These are phyloP conservation scores for Acrodontium crateriforme DNA, from an alignment of 2,329 filamentous ascomycete genomes.

Conservation along the genomic window DNA sequence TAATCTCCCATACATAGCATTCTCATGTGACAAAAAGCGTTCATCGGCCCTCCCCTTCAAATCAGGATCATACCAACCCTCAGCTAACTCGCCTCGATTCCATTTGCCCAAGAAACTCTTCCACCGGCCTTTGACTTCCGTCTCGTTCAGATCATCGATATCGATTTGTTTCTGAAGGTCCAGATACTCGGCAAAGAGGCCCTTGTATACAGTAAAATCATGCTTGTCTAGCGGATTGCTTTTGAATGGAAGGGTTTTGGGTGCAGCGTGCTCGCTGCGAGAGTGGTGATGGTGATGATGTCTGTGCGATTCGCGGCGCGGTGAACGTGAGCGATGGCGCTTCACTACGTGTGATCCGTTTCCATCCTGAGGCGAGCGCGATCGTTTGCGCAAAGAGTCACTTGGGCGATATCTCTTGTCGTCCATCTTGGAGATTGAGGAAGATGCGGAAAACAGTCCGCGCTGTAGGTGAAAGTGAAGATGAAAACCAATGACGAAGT, in stretches of 20 bases:
- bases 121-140: slow-evolving; percentile 74
- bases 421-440: no score
- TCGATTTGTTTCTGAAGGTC: slow-evolving; percentile 72
- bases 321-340: neutral
- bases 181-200: slow-evolving; percentile 71
- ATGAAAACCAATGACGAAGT: no score
- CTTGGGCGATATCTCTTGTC: no score
- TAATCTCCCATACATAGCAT: slow-evolving; percentile 5
- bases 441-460: no score
- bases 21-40: no score
- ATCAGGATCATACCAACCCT: slow-evolving; percentile 85
- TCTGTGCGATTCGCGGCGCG: neutral
- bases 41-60: slow-evolving; percentile 44
- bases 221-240: slow-evolving; percentile 48
- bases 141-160: slow-evolving; percentile 54
- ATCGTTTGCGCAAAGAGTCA: no score
- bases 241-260: slow-evolving; percentile 9
- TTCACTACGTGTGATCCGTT: no score
- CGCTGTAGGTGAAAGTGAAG: no score
- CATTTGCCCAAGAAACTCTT: slow-evolving; percentile 87
- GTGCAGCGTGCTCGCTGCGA: neutral
- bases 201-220: slow-evolving; percentile 51
- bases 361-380: no score
- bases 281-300: neutral
- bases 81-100: slow-evolving; percentile 76